These are phyloP conservation scores for Amaranthus cruentus DNA, from an alignment of 148 eudicot genomes.

Conservation along the genomic window DNA sequence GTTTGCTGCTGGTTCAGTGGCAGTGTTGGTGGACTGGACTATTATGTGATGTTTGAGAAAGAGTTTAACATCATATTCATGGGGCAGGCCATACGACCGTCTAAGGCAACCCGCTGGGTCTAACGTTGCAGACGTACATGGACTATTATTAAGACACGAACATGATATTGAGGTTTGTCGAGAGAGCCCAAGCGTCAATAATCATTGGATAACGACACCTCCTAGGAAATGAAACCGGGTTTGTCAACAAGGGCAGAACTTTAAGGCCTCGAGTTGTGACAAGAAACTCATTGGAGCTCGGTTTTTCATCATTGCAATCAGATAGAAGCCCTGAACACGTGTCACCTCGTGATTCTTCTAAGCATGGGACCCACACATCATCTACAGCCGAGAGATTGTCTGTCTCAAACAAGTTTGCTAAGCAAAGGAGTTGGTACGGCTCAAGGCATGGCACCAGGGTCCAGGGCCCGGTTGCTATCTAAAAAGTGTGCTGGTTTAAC, in stretches of 20 bases:
- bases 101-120: too few relatives aligned
- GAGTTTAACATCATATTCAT: too few relatives aligned
- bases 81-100: too few relatives aligned
- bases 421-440: constrained; percentile 72
- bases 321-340: constrained; percentile 41
- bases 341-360: constrained; percentile 83
- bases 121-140: too few relatives aligned
- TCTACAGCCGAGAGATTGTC: constrained; percentile 66
- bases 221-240: constrained; percentile 73
- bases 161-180: constrained; percentile 84
- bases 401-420: constrained; percentile 55
- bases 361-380: constrained; percentile 88
- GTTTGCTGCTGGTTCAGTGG: too few relatives aligned
- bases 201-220: constrained; percentile 56
- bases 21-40: too few relatives aligned
- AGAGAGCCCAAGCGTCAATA: constrained; percentile 77
- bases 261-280: constrained; percentile 58
- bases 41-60: too few relatives aligned
- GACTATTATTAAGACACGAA: too few relatives aligned
- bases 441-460: constrained; percentile 78
- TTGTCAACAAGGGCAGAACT: constrained; percentile 74
- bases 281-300: constrained; percentile 73
- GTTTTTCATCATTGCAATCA: constrained; percentile 42
- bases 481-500: constrained; percentile 83
- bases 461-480: constrained; percentile 58